Evolutionary conservation across 257 asterid genomes (phyloP).

Genomic region (Nicotiana otophora): DNA sequence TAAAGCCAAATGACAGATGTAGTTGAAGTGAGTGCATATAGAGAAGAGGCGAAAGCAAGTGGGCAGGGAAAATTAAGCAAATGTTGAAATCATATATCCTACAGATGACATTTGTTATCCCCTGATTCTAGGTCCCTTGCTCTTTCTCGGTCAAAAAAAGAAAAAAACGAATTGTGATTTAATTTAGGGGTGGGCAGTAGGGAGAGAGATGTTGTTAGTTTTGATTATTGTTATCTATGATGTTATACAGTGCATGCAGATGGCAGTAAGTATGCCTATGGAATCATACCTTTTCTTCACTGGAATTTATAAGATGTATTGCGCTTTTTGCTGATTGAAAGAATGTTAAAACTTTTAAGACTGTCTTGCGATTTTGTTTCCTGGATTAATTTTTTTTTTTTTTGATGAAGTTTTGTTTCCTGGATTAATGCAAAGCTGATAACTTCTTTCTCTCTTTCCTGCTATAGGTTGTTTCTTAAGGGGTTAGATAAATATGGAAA

Average conservation of each 20-base stretch:
- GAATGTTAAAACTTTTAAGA: background rate
- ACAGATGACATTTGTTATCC: background rate
- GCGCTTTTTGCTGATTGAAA: background rate
- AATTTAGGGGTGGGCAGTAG: background rate
- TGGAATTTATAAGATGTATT: background rate
- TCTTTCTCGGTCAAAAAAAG: background rate
- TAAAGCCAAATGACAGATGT: background rate
- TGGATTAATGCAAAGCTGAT: background rate
- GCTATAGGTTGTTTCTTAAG: background rate
- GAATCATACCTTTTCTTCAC: background rate
- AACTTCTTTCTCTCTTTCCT: constrained; percentile 5
- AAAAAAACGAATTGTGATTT: background rate
- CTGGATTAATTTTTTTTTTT: background rate
- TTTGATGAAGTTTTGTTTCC: too few species aligned
- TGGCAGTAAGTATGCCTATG: background rate
- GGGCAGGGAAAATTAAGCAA: background rate
- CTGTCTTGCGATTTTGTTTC: background rate
- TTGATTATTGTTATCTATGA: background rate
- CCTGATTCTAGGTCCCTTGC: background rate
- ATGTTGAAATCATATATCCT: background rate
- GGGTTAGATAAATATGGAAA: background rate
- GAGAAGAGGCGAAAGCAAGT: background rate
- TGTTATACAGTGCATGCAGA: constrained; percentile 1
- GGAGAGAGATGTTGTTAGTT: background rate
- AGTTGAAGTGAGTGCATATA: background rate